Conservation (phyloP, 129 eudicot genomes). For the Glebionis coronaria region DNA sequence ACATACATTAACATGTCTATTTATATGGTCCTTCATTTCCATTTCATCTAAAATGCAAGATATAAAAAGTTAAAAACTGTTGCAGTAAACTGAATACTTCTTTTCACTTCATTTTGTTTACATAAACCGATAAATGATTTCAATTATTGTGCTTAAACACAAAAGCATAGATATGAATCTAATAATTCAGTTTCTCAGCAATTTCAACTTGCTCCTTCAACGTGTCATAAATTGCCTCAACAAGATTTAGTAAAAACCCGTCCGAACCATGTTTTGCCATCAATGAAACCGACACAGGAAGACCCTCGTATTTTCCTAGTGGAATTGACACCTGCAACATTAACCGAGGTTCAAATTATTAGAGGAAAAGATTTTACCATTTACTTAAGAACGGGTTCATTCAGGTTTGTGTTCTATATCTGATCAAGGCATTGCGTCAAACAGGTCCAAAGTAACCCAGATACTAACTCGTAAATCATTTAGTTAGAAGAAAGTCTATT, state of each 20-base stretch:
- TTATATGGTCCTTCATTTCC: not conserved
- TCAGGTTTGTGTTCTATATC: too few relatives aligned
- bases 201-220: conserved; percentile 43
- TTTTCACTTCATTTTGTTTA: not conserved
- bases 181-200: conserved; percentile 33
- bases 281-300: conserved; percentile 88
- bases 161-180: conserved; percentile 12
- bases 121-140: not conserved
- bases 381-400: not conserved
- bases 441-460: too few relatives aligned
- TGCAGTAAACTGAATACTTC: too few relatives aligned
- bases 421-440: too few relatives aligned
- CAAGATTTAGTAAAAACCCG: conserved; percentile 63
- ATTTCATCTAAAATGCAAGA: too few relatives aligned
- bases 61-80: too few relatives aligned
- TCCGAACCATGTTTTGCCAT: conserved; percentile 91
- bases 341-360: not conserved
- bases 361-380: not conserved
- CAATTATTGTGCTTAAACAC: conserved; percentile 6
- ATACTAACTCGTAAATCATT: too few relatives aligned
- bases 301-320: conserved; percentile 62
- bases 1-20: not conserved
- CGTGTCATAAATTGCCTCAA: conserved; percentile 42
- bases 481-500: too few relatives aligned
- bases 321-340: conserved; percentile 69